phyloP scores from a whole-genome alignment of 2,329 filamentous ascomycete species.

The Allantophomopsis lycopodina region DNA sequence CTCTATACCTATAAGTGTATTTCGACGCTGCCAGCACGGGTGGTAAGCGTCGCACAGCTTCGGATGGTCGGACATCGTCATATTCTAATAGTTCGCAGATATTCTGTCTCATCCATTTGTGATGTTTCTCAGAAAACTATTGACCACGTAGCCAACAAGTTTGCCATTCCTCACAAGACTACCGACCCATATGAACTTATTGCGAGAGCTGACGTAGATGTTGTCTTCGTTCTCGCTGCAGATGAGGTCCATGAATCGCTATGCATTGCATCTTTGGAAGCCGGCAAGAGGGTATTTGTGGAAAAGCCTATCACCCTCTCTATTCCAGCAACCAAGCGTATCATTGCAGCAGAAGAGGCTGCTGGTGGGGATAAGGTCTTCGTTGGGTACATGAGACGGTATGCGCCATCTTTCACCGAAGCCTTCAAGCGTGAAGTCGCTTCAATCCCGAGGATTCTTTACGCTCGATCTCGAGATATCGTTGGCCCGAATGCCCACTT shows the following conservation, averaged over 20 bases:
- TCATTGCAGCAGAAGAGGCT: slow-evolving; percentile 31
- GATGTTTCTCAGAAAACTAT: slow-evolving; percentile 29
- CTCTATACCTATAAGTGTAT: too few relatives aligned
- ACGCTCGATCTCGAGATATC: slow-evolving; percentile 34
- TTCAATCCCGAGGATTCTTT: slow-evolving; percentile 34
- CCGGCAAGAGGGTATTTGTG: slow-evolving; percentile 40
- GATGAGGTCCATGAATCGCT: slow-evolving; percentile 38
- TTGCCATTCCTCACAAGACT: slow-evolving; percentile 34
- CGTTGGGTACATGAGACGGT: slow-evolving; percentile 44
- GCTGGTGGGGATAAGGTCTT: slow-evolving; percentile 30
- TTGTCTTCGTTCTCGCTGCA: slow-evolving; percentile 35
- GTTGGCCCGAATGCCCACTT: slow-evolving; percentile 38
- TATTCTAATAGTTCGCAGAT: slow-evolving; percentile 11
- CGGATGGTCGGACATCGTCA: too few relatives aligned
- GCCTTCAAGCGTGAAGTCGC: slow-evolving; percentile 37
- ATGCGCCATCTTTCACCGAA: slow-evolving; percentile 38
- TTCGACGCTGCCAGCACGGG: too few relatives aligned
- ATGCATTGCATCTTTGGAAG: slow-evolving; percentile 31
- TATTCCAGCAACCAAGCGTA: slow-evolving; percentile 25
- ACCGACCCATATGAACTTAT: slow-evolving; percentile 25
- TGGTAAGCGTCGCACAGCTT: too few relatives aligned
- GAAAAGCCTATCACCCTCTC: slow-evolving; percentile 42
- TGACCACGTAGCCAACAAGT: slow-evolving; percentile 31
- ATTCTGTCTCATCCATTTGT: slow-evolving; percentile 32
- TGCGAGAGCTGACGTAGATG: slow-evolving; percentile 27